A percentile compares a stretch with the other conserved stretches of the same genome.
These are phyloP conservation scores for Ganoderma lingzhi DNA, from an alignment of 1,284 basidiomycete species.

Conservation along the genomic window DNA sequence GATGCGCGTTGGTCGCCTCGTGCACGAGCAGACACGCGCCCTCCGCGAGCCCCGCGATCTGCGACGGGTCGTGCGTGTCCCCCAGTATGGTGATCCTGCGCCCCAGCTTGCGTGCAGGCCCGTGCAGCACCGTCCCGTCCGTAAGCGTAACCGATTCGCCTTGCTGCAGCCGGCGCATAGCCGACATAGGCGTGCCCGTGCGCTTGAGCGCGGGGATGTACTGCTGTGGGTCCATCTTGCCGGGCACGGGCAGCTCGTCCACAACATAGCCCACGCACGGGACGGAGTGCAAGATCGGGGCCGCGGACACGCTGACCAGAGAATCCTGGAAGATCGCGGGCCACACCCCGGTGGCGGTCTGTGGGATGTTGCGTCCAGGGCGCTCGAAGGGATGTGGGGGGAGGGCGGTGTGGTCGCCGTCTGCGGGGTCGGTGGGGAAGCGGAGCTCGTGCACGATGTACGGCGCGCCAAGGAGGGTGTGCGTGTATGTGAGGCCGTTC, in stretches of 20 bases:
- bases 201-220: conserved; percentile 74
- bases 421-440: conserved; percentile 59
- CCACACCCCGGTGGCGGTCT: conserved; percentile 74
- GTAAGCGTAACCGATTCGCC: conserved; percentile 75
- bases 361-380: conserved; percentile 71
- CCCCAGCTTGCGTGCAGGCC: conserved; percentile 73
- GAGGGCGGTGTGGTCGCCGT: conserved; percentile 57
- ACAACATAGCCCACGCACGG: conserved; percentile 88
- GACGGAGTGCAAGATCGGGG: conserved; percentile 84
- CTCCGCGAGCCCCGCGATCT: conserved; percentile 62
- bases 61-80: conserved; percentile 82
- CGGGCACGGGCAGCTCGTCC: conserved; percentile 77
- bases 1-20: conserved; percentile 91
- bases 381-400: conserved; percentile 65
- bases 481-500: conserved; percentile 73
- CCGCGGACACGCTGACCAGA: conserved; percentile 80
- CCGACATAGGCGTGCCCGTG: conserved; percentile 75
- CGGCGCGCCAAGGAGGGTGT: conserved; percentile 72
- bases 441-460: conserved; percentile 94
- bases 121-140: conserved; percentile 81
- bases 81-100: conserved; percentile 83
- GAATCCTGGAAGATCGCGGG: conserved; percentile 66
- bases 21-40: conserved; percentile 79
- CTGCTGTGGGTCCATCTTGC: conserved; percentile 73
- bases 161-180: conserved; percentile 75